Percentiles rank a stretch among this genome's conserved stretches.
These are phyloP conservation scores for Anthracocystis panici-leucophaei DNA, from an alignment of 1,284 basidiomycete species.

Conservation along the genomic window DNA sequence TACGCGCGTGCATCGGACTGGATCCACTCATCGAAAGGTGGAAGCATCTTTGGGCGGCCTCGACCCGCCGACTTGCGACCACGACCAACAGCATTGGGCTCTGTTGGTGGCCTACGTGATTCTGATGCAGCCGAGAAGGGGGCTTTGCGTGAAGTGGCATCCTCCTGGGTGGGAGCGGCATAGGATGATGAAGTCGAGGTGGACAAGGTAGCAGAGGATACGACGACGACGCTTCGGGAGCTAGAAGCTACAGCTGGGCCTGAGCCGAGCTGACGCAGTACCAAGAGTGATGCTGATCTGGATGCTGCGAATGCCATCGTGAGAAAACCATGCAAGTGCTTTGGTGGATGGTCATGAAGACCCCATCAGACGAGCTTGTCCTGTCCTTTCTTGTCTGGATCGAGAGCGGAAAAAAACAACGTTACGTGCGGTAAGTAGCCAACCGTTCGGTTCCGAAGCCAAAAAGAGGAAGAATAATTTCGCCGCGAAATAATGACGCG, in stretches of 20 bases:
- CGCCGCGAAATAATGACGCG: neutral
- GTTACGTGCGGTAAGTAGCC: slow-evolving; percentile 8
- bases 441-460: slow-evolving; percentile 1
- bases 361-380: slow-evolving; percentile 7
- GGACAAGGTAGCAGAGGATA: slow-evolving; percentile 21
- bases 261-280: slow-evolving; percentile 30
- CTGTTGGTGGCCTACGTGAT: slow-evolving; percentile 23
- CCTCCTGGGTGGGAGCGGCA: slow-evolving; percentile 25
- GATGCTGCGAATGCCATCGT: slow-evolving; percentile 37
- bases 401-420: neutral
- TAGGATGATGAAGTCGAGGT: slow-evolving; percentile 28
- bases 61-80: slow-evolving; percentile 47
- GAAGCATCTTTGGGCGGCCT: slow-evolving; percentile 40
- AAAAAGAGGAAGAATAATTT: too few relatives aligned
- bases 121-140: slow-evolving; percentile 40
- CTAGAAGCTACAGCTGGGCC: slow-evolving; percentile 42
- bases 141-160: slow-evolving; percentile 38
- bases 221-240: slow-evolving; percentile 29
- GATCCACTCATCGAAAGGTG: slow-evolving; percentile 63
- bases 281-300: slow-evolving; percentile 23
- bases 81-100: slow-evolving; percentile 32
- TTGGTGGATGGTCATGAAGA: slow-evolving; percentile 1
- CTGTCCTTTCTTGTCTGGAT: neutral
- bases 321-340: neutral
- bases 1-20: slow-evolving; percentile 51